Conservation (phyloP, 129 eudicot genomes). For the Flaveria bidentis region DNA sequence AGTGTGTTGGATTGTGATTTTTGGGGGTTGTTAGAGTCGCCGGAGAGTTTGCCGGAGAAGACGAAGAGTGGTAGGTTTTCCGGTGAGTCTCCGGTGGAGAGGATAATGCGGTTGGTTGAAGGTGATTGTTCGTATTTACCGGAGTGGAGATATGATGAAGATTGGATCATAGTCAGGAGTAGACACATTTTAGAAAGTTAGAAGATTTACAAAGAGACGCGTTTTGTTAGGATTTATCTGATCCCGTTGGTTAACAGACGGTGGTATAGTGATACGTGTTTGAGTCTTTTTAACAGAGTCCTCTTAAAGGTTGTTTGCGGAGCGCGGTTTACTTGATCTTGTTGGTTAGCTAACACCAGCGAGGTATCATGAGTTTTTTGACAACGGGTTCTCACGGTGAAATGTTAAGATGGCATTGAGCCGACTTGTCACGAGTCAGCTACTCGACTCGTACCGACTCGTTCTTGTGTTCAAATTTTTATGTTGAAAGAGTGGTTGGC, state of each 20-base stretch:
- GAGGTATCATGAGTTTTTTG: no score
- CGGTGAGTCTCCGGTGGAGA: constrained; percentile 39
- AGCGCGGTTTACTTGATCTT: background rate
- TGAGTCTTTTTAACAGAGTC: background rate
- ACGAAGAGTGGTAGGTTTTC: constrained; percentile 8
- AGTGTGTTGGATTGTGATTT: constrained; percentile 61
- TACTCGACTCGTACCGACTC: background rate
- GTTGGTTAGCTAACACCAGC: background rate
- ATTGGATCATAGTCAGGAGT: constrained; percentile 66
- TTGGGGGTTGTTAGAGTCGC: constrained; percentile 56
- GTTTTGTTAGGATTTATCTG: background rate
- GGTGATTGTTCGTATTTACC: constrained; percentile 31
- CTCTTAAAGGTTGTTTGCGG: no score
- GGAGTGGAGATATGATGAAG: constrained; percentile 53
- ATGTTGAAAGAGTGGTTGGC: background rate
- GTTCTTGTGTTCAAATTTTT: background rate
- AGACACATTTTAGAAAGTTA: constrained; percentile 33
- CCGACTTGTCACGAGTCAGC: background rate
- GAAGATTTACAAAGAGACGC: constrained; percentile 6
- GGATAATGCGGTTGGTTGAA: constrained; percentile 48
- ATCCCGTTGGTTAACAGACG: no score
- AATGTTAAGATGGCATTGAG: background rate
- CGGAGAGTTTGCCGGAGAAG: constrained; percentile 25
- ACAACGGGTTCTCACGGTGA: background rate
- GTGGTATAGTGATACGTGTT: background rate